Conservation (phyloP, 495 filamentous ascomycete genomes). For the Annulohypoxylon maeteangense region DNA sequence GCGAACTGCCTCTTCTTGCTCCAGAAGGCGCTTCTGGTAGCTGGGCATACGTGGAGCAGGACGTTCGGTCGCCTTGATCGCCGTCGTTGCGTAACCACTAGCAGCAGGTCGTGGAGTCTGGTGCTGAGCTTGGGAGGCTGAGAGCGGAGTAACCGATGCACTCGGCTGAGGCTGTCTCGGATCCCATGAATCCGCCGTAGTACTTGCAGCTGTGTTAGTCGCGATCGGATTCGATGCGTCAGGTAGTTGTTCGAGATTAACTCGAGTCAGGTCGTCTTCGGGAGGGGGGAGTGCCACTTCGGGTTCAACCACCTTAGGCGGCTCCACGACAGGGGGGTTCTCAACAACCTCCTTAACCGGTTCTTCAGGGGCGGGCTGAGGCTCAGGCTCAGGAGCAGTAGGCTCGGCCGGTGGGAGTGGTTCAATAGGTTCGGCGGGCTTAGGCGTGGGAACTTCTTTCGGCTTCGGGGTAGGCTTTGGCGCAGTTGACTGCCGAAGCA, state of each 20-base stretch:
- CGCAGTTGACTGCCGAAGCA: constrained; percentile 59
- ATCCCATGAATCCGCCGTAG: constrained; percentile 84
- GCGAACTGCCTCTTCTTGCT: constrained; percentile 96
- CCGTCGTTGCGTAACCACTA: constrained; percentile 75
- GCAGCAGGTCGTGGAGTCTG: constrained; percentile 65
- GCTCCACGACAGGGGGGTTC: constrained; percentile 44
- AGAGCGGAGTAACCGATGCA: constrained; percentile 64
- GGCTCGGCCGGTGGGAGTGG: constrained; percentile 52
- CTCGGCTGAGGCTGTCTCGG: constrained; percentile 63
- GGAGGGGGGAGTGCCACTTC: constrained; percentile 69
- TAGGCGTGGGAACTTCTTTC: constrained; percentile 55
- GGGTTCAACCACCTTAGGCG: constrained; percentile 58
- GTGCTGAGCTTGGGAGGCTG: constrained; percentile 66
- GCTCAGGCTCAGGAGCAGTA: constrained; percentile 48
- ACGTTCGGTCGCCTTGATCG: constrained; percentile 76
- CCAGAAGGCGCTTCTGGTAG: constrained; percentile 83
- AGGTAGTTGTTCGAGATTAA: constrained; percentile 88
- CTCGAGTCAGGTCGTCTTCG: constrained; percentile 88
- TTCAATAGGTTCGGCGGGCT: constrained; percentile 54
- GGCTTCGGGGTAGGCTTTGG: constrained; percentile 58
- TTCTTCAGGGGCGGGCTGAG: constrained; percentile 48
- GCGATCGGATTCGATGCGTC: constrained; percentile 79
- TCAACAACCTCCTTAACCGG: constrained; percentile 43
- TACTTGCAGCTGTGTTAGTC: constrained; percentile 90
- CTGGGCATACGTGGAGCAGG: constrained; percentile 71